Conservation (phyloP, 495 filamentous ascomycete genomes). For the Daldinia childiae region DNA sequence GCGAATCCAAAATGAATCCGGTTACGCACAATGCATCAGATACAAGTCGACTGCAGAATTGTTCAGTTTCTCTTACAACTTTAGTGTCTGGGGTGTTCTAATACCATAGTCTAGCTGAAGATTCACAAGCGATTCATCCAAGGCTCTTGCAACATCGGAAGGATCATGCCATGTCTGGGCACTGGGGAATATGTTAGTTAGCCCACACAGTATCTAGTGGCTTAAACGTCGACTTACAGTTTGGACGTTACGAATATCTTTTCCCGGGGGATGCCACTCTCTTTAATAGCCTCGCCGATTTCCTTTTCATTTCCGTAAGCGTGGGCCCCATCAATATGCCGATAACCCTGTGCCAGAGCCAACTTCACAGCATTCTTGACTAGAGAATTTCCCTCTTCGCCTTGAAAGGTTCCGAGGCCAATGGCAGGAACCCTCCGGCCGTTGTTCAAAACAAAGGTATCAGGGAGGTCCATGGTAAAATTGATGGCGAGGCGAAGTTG, state of each 20-base stretch:
- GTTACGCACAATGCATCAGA: neutral
- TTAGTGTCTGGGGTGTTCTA: neutral
- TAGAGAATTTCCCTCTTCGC: neutral
- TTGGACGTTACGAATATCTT: neutral
- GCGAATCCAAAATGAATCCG: neutral
- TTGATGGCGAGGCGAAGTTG: neutral
- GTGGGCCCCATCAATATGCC: neutral
- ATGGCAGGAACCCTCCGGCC: neutral
- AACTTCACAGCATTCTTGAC: neutral
- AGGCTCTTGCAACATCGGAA: neutral
- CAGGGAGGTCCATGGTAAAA: neutral
- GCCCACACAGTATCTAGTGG: neutral
- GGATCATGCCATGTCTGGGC: neutral
- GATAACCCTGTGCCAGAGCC: neutral
- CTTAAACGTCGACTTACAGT: neutral
- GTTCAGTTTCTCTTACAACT: neutral
- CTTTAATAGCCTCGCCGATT: neutral
- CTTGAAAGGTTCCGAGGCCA: neutral
- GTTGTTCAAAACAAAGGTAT: neutral
- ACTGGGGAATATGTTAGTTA: neutral
- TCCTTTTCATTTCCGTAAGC: neutral
- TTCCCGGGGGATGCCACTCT: neutral
- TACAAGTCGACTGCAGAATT: neutral
- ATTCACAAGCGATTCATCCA: neutral
- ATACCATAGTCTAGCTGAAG: neutral